These are phyloP conservation scores for Aureobasidium lini DNA, from an alignment of 2,329 filamentous ascomycete genomes.

Conservation along the genomic window DNA sequence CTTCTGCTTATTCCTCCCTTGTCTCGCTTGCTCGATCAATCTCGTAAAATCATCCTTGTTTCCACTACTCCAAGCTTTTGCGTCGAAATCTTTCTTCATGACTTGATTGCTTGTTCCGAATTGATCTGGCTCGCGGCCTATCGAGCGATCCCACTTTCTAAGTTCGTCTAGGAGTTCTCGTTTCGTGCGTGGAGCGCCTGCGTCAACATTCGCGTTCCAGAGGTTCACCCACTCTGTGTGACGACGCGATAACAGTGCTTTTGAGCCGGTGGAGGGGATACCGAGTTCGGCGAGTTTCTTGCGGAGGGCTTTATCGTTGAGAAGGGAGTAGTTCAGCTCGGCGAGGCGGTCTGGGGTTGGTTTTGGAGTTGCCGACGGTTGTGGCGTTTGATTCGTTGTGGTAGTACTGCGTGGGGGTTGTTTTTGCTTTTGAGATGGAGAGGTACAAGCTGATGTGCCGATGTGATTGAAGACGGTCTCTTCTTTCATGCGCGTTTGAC, in stretches of 20 bases:
- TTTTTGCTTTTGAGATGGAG: not conserved
- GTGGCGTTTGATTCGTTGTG: not conserved
- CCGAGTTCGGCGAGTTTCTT: constrained; percentile 79
- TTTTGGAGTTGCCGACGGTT: constrained; percentile 9
- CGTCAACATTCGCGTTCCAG: constrained; percentile 96
- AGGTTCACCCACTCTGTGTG: constrained; percentile 92
- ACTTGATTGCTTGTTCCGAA: constrained; percentile 42
- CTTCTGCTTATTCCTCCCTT: constrained; percentile 34
- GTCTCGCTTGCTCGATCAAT: constrained; percentile 67
- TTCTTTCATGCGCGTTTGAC: constrained; percentile 69
- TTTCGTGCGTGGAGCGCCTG: constrained; percentile 62
- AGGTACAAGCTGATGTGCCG: constrained; percentile 49
- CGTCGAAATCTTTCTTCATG: constrained; percentile 85
- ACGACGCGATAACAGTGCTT: constrained; percentile 64
- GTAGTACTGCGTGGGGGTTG: not conserved
- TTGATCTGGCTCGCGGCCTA: constrained; percentile 47
- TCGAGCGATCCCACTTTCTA: constrained; percentile 77
- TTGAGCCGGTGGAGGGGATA: constrained; percentile 62
- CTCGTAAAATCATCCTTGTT: constrained; percentile 71
- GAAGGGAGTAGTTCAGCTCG: constrained; percentile 73
- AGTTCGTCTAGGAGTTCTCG: constrained; percentile 68
- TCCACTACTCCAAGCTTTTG: constrained; percentile 62
- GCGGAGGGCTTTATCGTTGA: constrained; percentile 70
- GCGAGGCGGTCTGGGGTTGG: constrained; percentile 57
- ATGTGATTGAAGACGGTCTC: constrained; percentile 72